phyloP scores from a whole-genome alignment of 768 basidiomycete species.

The Trametopsis cervina region DNA sequence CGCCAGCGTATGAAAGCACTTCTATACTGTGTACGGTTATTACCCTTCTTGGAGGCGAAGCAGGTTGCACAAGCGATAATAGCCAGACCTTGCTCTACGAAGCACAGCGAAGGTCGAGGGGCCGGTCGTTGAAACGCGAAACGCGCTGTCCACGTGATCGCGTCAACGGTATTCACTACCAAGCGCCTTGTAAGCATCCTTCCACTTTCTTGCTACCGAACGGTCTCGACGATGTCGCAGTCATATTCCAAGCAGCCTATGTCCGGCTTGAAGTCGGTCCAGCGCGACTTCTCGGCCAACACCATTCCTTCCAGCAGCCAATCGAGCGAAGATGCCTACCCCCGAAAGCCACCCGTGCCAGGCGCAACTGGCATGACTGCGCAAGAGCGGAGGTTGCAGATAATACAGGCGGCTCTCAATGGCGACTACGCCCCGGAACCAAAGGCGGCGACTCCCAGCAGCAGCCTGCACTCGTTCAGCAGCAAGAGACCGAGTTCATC shows the following conservation, averaged over 20 bases:
- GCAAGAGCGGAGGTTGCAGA: constrained; percentile 38
- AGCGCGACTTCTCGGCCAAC: constrained; percentile 54
- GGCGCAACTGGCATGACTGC: constrained; percentile 13
- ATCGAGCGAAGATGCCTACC: constrained; percentile 14
- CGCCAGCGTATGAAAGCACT: no score
- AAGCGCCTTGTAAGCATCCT: not conserved
- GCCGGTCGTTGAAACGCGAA: no score
- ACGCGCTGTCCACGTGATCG: not conserved
- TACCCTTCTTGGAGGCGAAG: not conserved
- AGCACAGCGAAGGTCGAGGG: no score
- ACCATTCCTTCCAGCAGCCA: constrained; percentile 34
- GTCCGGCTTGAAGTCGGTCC: constrained; percentile 56
- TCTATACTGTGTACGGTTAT: no score
- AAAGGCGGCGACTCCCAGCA: constrained; percentile 1
- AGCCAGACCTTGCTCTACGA: no score
- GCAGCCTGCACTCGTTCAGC: constrained; percentile 13
- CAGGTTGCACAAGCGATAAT: not conserved
- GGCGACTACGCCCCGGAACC: constrained; percentile 19
- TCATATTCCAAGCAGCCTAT: constrained; percentile 20
- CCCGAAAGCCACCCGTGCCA: not conserved
- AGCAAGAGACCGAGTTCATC: constrained; percentile 27
- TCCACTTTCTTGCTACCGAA: not conserved
- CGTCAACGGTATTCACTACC: not conserved
- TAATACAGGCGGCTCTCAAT: constrained; percentile 51
- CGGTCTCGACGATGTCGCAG: constrained; percentile 1